These are phyloP conservation scores for Keqinozyma sinolaborantium DNA, from an alignment of 1,139 yeast genomes.

Conservation along the genomic window DNA sequence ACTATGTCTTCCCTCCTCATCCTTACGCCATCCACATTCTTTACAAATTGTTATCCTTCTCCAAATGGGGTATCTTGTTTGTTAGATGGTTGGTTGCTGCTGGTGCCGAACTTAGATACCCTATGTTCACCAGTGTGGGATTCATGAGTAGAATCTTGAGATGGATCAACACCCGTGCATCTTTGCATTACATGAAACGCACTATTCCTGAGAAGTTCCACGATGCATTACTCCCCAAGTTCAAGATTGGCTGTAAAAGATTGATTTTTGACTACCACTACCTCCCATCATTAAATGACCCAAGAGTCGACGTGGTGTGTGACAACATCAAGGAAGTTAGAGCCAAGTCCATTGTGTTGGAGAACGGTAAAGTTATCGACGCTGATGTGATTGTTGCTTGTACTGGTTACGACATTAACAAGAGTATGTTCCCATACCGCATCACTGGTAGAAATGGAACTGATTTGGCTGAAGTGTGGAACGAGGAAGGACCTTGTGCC, in stretches of 20 bases:
- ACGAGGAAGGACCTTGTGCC: constrained; percentile 29
- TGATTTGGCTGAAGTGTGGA: constrained; percentile 22
- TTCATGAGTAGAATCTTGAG: constrained; percentile 24
- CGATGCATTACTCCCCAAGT: constrained; percentile 31
- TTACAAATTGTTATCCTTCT: constrained; percentile 23
- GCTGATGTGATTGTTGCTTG: constrained; percentile 45
- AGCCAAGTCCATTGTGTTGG: constrained; percentile 26
- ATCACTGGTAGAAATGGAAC: constrained; percentile 26
- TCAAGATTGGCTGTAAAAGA: constrained; percentile 43
- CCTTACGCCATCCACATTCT: constrained; percentile 18
- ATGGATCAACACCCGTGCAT: constrained; percentile 16
- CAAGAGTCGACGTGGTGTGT: constrained; percentile 24
- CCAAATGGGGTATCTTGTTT: constrained; percentile 23
- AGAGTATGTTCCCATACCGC: constrained; percentile 16
- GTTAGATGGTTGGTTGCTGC: constrained; percentile 25
- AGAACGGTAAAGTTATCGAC: constrained; percentile 23
- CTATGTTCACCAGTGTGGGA: constrained; percentile 33
- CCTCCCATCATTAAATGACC: constrained; percentile 30
- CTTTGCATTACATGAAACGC: constrained; percentile 25
- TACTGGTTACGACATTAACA: constrained; percentile 33
- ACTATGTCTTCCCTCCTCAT: constrained; percentile 39
- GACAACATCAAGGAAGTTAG: constrained; percentile 23
- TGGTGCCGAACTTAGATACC: constrained; percentile 32
- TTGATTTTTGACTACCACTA: constrained; percentile 37
- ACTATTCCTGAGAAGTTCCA: constrained; percentile 34